Base-by-base conservation (phyloP, 164 flowering plant species). In the Nymphaea colorata region DNA sequence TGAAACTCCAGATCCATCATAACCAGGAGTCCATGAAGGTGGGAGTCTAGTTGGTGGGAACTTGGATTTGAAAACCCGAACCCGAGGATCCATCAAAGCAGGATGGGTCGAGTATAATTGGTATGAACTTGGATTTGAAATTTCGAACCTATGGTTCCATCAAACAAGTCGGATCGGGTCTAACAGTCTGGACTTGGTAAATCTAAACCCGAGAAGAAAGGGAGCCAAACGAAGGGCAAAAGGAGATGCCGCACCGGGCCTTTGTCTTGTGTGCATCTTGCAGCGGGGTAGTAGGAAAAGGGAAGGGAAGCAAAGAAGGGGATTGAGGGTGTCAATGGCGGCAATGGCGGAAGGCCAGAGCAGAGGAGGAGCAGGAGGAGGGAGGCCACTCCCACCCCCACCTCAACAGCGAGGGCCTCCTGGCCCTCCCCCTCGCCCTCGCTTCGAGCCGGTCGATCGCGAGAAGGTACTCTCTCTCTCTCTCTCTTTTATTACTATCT, bases 361-460 rank as follows among this genome's bases (percentile, higher is more conserved):
- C 68, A 66, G 79, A 59, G 73, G 59, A 67, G 66, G 79, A 63
- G 65, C 70, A 3, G 64, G 57, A 4, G 64, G 64, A 17, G 75
- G 75, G 41, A 78, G 85, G 68, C 65, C 80, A 10, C 70, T 72
- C 41, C 79, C 76, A 8, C 64, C 64, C 12, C 68, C 70, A 47
- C 72, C 75, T 60, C 83, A 66, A 59, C n/a, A 70, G 10, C 71
- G 85, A 53, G 75, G 73, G 4, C 81, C 76, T 66, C 82, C 78
- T 2, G 41, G 41, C 4, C 81, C 79, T 25, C 78, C 74, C 8
- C 60, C 80, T 74, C 84, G 82, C 44, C 81, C 84, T 42, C 86
- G 82, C 17, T 74, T 76, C 61, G 84, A 82, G 63, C 86, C 87
- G 6, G 87, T 87, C 44, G 89, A 87, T 70, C 79, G 83, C 45